phyloP scores from a whole-genome alignment of 345 rosid genomes.

The Hirschfeldia incana region DNA sequence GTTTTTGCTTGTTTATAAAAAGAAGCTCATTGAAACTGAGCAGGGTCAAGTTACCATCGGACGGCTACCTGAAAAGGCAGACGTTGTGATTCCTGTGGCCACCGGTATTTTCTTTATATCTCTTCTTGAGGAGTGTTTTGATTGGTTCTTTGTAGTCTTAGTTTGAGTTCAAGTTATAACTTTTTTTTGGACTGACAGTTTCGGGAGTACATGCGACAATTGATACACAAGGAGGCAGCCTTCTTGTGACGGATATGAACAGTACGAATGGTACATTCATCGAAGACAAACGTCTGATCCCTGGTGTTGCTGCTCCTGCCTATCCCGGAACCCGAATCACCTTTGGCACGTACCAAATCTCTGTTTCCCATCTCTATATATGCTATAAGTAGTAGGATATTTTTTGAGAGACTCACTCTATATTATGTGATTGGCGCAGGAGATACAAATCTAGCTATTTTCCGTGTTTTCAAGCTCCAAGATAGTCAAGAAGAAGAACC shows the following conservation, averaged over 20 bases:
- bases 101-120: conserved; percentile 50
- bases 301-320: conserved; percentile 60
- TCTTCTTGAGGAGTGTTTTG: neutral
- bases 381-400: neutral
- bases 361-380: neutral
- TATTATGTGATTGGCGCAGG: conserved; percentile 41
- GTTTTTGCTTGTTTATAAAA: neutral
- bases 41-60: conserved; percentile 74
- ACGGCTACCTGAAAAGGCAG: conserved; percentile 77
- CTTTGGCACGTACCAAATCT: conserved; percentile 51
- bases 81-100: conserved; percentile 87
- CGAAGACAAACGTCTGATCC: conserved; percentile 58
- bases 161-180: neutral
- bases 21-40: neutral
- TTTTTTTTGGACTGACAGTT: conserved; percentile 42
- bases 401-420: neutral
- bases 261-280: conserved; percentile 91
- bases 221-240: conserved; percentile 58
- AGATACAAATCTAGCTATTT: conserved; percentile 74
- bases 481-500: conserved; percentile 36
- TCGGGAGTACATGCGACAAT: conserved; percentile 82
- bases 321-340: conserved; percentile 61
- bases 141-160: neutral
- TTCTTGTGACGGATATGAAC: conserved; percentile 74
- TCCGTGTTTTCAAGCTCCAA: conserved; percentile 64